Base-by-base conservation (phyloP, 495 filamentous ascomycete genomes). In the Penicillium lividum region DNA sequence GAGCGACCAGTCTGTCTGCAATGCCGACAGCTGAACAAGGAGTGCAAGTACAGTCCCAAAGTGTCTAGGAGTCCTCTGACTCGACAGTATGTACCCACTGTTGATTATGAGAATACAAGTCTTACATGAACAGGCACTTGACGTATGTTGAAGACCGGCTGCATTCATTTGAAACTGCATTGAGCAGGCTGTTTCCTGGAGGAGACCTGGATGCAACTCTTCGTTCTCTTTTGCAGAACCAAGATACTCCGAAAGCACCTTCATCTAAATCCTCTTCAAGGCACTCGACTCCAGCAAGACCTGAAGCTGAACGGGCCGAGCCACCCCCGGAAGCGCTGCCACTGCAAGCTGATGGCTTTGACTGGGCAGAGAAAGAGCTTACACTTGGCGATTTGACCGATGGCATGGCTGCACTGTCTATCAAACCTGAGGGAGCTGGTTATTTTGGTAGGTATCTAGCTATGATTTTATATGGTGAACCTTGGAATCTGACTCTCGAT, bases 381-480 rank as follows among this genome's bases (percentile, higher is more conserved):
- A 73, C 72, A 0, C 67, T 77, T 16, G 73, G 76, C 27, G 75
- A 79, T 58, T 53, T 81, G 38, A 74, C 75, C 2, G 80, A 82
- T 62, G 80, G 80, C 47, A 82, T 82, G 80, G 80, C 79, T 29
- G 74, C 76, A n/a, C 61, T 82, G 44, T 77, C 80, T 1, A 77
- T 79, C 25, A 77, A 76, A 34, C 74, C 77, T 4, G 77, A 80
- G 61, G 80, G 78, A 53, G 68, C 74, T 29, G 80, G 80, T 16
- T 82, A 82, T 61, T 77, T 82, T 53, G 79, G 77, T 77, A 61
- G 13, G 62, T 70, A 42, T 43, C 13, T 27, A 16, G 4, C 16
- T 29, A 10, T 45, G 16, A 22, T 34, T 27, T 13, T 53, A 40
- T 57, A 44, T 29, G 15, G 47, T 22, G 22, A 22, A 22, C 22